A percentile compares a stretch with the other conserved stretches of the same genome.
Evolutionary conservation across 768 basidiomycete genomes (phyloP).

Genomic region (Suillus luteus): DNA sequence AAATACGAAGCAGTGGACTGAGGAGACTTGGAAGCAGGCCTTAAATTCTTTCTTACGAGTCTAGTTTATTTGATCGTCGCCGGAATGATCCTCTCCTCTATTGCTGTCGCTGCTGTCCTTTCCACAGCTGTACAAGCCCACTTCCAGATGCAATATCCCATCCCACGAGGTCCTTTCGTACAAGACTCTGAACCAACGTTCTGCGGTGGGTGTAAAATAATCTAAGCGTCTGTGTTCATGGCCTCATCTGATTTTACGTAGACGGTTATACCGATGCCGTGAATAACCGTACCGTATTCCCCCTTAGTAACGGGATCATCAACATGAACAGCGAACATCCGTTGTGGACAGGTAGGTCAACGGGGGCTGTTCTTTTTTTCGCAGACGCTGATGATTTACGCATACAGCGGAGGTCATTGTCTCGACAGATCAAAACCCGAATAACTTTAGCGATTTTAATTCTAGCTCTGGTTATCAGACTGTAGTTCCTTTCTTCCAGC

Average conservation of each 20-base stretch:
- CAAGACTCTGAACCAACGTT: constrained; percentile 58
- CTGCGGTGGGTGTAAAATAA: constrained; percentile 55
- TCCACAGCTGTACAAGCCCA: constrained; percentile 60
- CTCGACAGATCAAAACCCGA: constrained; percentile 58
- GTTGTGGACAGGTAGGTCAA: constrained; percentile 53
- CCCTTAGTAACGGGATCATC: constrained; percentile 62
- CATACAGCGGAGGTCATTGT: constrained; percentile 53
- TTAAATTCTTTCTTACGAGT: background rate
- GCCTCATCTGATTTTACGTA: constrained; percentile 27
- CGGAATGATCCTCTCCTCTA: constrained; percentile 37
- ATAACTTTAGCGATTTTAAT: constrained; percentile 64
- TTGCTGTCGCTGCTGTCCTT: constrained; percentile 40
- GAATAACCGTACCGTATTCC: constrained; percentile 67
- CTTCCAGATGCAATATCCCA: constrained; percentile 79
- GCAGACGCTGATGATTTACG: constrained; percentile 1
- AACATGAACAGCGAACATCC: constrained; percentile 67
- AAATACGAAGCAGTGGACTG: background rate
- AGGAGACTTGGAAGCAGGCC: background rate
- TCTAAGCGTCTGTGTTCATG: background rate
- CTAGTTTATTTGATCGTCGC: background rate
- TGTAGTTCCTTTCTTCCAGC: constrained; percentile 50
- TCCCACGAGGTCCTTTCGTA: constrained; percentile 69
- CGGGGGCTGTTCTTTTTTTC: constrained; percentile 1
- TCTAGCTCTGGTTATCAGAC: constrained; percentile 36
- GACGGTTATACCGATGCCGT: constrained; percentile 62